phyloP scores from a whole-genome alignment of 1,284 basidiomycete species.

The Ganoderma multipileum region DNA sequence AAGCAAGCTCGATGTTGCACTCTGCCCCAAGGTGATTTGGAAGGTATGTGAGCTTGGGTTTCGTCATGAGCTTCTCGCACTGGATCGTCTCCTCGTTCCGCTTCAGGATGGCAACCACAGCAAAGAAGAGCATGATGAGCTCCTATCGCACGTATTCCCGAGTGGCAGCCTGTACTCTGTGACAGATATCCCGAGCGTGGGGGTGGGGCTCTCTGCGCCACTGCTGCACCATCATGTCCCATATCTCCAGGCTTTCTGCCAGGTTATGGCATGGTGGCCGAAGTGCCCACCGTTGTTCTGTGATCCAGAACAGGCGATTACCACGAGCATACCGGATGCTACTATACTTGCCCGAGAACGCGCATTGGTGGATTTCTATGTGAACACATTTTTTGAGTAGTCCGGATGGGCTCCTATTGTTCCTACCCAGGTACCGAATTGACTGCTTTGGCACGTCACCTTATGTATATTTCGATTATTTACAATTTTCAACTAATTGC shows the following conservation, averaged over 20 bases:
- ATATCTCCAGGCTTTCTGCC: neutral
- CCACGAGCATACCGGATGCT: neutral
- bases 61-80: slow-evolving; percentile 17
- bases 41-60: slow-evolving; percentile 24
- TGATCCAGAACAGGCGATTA: neutral
- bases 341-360: neutral
- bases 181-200: neutral
- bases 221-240: neutral
- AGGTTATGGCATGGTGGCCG: neutral
- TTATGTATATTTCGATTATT: too few relatives aligned
- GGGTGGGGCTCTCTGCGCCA: neutral
- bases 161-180: neutral
- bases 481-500: too few relatives aligned
- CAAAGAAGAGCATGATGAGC: slow-evolving; percentile 1
- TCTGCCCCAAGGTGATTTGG: slow-evolving; percentile 16
- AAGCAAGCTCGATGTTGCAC: neutral
- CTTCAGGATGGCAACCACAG: neutral
- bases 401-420: neutral
- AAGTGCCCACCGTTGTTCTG: neutral
- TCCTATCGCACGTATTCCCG: neutral
- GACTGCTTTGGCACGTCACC: too few relatives aligned
- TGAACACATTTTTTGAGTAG: slow-evolving; percentile 1
- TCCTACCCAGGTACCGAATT: neutral
- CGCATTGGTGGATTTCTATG: neutral
- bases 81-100: slow-evolving; percentile 15